A percentile compares a stretch with the other conserved stretches of the same genome.
These are phyloP conservation scores for Metarhizium rileyi DNA, from an alignment of 2,329 filamentous ascomycete species.

Conservation along the genomic window DNA sequence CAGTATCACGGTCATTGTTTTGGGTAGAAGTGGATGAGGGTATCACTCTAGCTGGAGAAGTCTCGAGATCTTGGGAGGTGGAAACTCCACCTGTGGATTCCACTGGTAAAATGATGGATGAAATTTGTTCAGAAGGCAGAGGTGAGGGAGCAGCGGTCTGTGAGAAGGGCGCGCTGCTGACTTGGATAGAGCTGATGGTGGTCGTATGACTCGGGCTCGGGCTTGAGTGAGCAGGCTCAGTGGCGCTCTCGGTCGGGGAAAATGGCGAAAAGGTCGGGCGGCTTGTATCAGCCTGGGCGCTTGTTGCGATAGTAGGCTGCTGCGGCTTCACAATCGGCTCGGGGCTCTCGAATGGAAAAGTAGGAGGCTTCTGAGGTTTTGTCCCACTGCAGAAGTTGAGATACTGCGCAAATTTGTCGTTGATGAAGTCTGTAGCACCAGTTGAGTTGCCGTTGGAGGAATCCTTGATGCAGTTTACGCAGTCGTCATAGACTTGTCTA, in stretches of 20 bases:
- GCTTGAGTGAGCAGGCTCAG: not conserved
- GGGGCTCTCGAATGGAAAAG: slow-evolving; percentile 7
- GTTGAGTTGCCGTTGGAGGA: slow-evolving; percentile 10
- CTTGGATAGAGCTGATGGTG: not conserved
- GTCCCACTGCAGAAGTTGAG: slow-evolving; percentile 32
- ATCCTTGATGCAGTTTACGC: slow-evolving; percentile 30
- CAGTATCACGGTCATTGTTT: not conserved
- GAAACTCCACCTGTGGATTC: not conserved
- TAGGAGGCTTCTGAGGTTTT: slow-evolving; percentile 10
- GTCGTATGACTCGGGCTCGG: not conserved
- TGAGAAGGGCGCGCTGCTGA: not conserved
- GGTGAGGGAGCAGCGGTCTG: not conserved
- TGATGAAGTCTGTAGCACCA: slow-evolving; percentile 16
- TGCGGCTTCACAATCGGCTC: slow-evolving; percentile 17
- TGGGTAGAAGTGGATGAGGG: not conserved
- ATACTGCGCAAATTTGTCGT: slow-evolving; percentile 32
- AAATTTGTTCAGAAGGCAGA: not conserved
- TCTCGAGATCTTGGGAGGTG: not conserved
- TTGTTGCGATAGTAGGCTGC: slow-evolving; percentile 14
- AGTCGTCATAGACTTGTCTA: slow-evolving; percentile 22
- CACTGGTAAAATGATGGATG: not conserved
- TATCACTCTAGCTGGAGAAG: not conserved
- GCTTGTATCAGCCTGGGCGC: slow-evolving; percentile 16
- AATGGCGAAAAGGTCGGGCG: slow-evolving; percentile 13
- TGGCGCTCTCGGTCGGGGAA: not conserved